Evolutionary conservation across 116 monocot genomes (phyloP).

Genomic region (Cymodocea nodosa): DNA sequence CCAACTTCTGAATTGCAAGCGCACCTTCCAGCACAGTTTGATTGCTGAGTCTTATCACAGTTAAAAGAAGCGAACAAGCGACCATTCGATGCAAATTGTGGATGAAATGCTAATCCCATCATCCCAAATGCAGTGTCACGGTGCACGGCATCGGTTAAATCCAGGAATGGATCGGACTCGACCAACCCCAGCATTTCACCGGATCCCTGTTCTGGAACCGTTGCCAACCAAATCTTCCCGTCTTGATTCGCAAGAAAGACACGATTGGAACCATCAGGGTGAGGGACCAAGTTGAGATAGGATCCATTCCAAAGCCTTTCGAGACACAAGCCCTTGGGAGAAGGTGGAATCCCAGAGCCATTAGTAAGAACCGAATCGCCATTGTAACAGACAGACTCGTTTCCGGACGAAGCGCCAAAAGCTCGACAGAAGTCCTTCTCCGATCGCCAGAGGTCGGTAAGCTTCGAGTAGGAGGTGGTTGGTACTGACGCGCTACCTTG

Average conservation of each 20-base stretch:
- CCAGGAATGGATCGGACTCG: constrained; percentile 56
- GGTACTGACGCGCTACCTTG: constrained; percentile 13
- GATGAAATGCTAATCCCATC: constrained; percentile 80
- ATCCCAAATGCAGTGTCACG: constrained; percentile 46
- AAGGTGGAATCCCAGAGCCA: too few relatives aligned
- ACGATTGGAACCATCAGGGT: too few relatives aligned
- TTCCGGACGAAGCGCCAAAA: too few relatives aligned
- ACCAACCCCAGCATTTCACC: constrained; percentile 36
- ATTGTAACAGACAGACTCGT: too few relatives aligned
- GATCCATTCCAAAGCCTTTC: too few relatives aligned
- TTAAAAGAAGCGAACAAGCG: constrained; percentile 79
- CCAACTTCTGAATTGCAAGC: constrained; percentile 66
- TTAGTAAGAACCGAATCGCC: too few relatives aligned
- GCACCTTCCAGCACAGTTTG: constrained; percentile 77
- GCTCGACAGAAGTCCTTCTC: constrained; percentile 57
- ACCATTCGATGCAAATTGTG: constrained; percentile 58
- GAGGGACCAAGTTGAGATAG: too few relatives aligned
- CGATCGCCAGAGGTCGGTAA: constrained; percentile 65
- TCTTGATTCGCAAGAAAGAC: constrained; percentile 56
- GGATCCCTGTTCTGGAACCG: constrained; percentile 60
- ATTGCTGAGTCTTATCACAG: constrained; percentile 48
- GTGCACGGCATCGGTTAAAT: constrained; percentile 72
- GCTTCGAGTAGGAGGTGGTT: constrained; percentile 31
- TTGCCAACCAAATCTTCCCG: constrained; percentile 68
- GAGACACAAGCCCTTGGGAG: too few relatives aligned